These are phyloP conservation scores for Kwoniella shandongensis DNA, from an alignment of 768 basidiomycete species.

Conservation along the genomic window DNA sequence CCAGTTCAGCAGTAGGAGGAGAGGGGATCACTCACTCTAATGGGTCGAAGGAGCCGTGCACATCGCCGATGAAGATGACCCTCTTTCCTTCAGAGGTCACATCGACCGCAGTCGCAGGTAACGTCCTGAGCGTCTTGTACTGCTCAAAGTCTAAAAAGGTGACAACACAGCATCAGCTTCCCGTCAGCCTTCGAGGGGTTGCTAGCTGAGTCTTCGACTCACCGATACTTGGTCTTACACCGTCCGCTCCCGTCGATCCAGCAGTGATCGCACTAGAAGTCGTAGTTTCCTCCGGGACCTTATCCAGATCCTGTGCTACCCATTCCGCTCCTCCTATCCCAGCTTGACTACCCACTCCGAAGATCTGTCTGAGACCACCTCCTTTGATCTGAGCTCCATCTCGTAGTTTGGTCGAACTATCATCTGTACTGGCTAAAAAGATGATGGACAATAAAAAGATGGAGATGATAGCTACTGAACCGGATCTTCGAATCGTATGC, in stretches of 20 bases:
- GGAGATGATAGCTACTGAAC: slow-evolving; percentile 30
- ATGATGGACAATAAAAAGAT: slow-evolving; percentile 35
- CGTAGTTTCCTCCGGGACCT: too few relatives aligned
- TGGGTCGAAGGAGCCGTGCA: slow-evolving; percentile 76
- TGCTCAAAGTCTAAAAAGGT: slow-evolving; percentile 51
- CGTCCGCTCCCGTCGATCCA: too few relatives aligned
- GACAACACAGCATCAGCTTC: too few relatives aligned
- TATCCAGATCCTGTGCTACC: slow-evolving; percentile 8
- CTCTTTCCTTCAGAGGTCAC: slow-evolving; percentile 54
- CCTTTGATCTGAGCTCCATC: too few relatives aligned
- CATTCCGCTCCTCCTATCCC: slow-evolving; percentile 9
- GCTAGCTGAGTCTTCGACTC: too few relatives aligned
- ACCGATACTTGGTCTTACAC: too few relatives aligned
- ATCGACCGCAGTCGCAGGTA: slow-evolving; percentile 38
- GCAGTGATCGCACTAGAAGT: too few relatives aligned
- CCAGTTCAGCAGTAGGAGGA: not conserved
- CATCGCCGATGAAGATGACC: slow-evolving; percentile 77
- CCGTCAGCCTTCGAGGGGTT: too few relatives aligned
- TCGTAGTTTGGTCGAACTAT: too few relatives aligned
- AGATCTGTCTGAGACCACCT: slow-evolving; percentile 19
- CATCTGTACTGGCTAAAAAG: slow-evolving; percentile 24
- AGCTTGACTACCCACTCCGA: slow-evolving; percentile 20
- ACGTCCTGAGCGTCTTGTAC: slow-evolving; percentile 47
- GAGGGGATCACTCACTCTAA: slow-evolving; percentile 60
- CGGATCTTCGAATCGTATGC: slow-evolving; percentile 25